A percentile compares a stretch with the other conserved stretches of the same genome.
Conservation (phyloP, 2,329 filamentous ascomycete species). For the Ophiostoma himal-ulmi region DNA sequence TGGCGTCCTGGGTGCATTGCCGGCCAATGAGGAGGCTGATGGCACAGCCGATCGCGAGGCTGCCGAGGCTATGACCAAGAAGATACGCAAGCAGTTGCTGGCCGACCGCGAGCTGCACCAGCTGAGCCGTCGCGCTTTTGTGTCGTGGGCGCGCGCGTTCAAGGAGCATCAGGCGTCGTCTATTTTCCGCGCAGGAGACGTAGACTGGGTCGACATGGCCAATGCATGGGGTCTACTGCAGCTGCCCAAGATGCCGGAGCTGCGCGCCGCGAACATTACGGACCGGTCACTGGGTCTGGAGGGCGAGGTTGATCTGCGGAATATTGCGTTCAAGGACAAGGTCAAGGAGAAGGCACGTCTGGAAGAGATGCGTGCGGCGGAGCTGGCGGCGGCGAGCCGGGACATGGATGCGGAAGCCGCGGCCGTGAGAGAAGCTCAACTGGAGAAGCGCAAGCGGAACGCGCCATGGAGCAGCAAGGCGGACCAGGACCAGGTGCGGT, state of each 20-base stretch:
- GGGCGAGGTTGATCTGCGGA: constrained; percentile 59
- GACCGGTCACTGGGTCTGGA: constrained; percentile 58
- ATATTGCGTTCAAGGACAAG: constrained; percentile 66
- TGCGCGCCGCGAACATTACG: constrained; percentile 62
- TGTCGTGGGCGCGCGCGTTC: constrained; percentile 89
- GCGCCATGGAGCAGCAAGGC: constrained; percentile 68
- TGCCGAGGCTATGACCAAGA: constrained; percentile 39
- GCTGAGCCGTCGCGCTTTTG: constrained; percentile 85
- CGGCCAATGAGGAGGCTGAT: constrained; percentile 17
- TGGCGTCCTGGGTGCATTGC: constrained; percentile 34
- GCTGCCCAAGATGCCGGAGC: constrained; percentile 90
- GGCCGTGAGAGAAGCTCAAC: constrained; percentile 31
- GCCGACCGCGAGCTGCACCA: constrained; percentile 68
- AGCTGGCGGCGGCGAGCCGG: constrained; percentile 41
- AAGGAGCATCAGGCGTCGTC: constrained; percentile 84
- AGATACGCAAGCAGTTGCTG: constrained; percentile 36
- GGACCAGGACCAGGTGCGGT: constrained; percentile 58
- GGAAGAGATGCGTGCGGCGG: constrained; percentile 43
- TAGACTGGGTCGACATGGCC: constrained; percentile 80
- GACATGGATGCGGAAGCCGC: constrained; percentile 33
- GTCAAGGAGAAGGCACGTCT: constrained; percentile 60
- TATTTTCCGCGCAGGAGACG: constrained; percentile 76
- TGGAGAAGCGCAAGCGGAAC: constrained; percentile 52
- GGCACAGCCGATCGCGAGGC: constrained; percentile 38
- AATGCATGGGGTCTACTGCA: constrained; percentile 79